These are phyloP conservation scores for Acanthamoeba triangularis DNA, from an alignment of 208 protist genomes.

Conservation along the genomic window DNA sequence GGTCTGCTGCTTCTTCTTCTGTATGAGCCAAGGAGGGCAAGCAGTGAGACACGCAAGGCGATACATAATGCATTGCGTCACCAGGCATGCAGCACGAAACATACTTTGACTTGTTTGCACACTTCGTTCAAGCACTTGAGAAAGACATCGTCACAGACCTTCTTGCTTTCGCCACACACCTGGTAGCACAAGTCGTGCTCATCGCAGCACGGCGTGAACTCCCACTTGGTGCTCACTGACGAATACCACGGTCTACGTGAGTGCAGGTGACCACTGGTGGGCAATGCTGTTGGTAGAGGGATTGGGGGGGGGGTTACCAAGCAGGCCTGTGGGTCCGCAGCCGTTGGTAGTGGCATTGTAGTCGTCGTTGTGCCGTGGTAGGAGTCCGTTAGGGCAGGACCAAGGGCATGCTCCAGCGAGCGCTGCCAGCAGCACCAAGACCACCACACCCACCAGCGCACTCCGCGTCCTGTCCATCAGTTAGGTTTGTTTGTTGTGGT, in stretches of 20 bases:
- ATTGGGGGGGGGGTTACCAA: not conserved
- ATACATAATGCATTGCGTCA: not conserved
- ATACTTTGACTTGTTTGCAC: not conserved
- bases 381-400: not conserved
- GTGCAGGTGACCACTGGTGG: not conserved
- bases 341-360: not conserved
- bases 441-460: too few species aligned
- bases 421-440: not conserved
- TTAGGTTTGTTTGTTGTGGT: too few species aligned
- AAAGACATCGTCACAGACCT: not conserved
- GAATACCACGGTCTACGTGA: not conserved
- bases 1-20: not conserved
- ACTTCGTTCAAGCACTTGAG: not conserved
- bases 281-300: too few species aligned
- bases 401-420: not conserved
- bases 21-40: too few species aligned
- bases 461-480: too few species aligned
- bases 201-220: constrained; percentile 1
- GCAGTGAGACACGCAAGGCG: not conserved
- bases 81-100: not conserved
- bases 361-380: not conserved
- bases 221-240: not conserved
- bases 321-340: not conserved
- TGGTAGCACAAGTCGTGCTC: not conserved
- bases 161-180: constrained; percentile 9